Percentiles rank a stretch among this genome's conserved stretches.
phyloP scores from a whole-genome alignment of 768 basidiomycete species.

The Tricholoma saponaceum region DNA sequence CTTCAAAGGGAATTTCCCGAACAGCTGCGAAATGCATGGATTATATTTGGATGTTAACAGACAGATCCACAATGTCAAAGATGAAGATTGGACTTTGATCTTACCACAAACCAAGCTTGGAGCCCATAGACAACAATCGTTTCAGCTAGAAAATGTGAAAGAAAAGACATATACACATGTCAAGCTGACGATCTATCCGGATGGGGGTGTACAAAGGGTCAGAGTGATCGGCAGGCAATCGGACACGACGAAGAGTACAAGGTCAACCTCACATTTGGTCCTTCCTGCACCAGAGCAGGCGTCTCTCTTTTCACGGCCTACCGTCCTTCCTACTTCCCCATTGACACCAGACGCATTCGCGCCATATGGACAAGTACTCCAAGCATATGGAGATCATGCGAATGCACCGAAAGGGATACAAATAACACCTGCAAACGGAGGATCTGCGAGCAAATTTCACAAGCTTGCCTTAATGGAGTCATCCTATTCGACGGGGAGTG shows the following conservation, averaged over 20 bases:
- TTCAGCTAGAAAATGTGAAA: slow-evolving; percentile 70
- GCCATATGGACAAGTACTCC: slow-evolving; percentile 87
- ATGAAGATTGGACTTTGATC: slow-evolving; percentile 67
- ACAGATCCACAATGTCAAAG: slow-evolving; percentile 28
- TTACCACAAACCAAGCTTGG: slow-evolving; percentile 78
- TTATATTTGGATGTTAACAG: slow-evolving; percentile 31
- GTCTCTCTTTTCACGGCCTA: slow-evolving; percentile 9
- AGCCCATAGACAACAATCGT: slow-evolving; percentile 86
- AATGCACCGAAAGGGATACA: slow-evolving; percentile 66
- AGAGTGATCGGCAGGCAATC: slow-evolving; percentile 67
- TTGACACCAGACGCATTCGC: slow-evolving; percentile 85
- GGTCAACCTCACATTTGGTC: not conserved
- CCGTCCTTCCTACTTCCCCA: slow-evolving; percentile 52
- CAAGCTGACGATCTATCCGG: slow-evolving; percentile 85
- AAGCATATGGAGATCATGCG: slow-evolving; percentile 70
- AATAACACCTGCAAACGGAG: slow-evolving; percentile 82
- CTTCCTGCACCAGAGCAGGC: slow-evolving; percentile 2
- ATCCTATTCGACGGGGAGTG: slow-evolving; percentile 55
- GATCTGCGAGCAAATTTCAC: slow-evolving; percentile 91
- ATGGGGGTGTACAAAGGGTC: slow-evolving; percentile 95
- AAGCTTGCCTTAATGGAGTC: slow-evolving; percentile 71
- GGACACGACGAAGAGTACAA: not conserved
- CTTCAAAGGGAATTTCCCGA: slow-evolving; percentile 96
- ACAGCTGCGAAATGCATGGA: slow-evolving; percentile 79
- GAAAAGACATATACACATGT: slow-evolving; percentile 73